A percentile compares a stretch with the other conserved stretches of the same genome.
Conservation (phyloP, 2,329 filamentous ascomycete genomes). For the Curvularia sp. region DNA sequence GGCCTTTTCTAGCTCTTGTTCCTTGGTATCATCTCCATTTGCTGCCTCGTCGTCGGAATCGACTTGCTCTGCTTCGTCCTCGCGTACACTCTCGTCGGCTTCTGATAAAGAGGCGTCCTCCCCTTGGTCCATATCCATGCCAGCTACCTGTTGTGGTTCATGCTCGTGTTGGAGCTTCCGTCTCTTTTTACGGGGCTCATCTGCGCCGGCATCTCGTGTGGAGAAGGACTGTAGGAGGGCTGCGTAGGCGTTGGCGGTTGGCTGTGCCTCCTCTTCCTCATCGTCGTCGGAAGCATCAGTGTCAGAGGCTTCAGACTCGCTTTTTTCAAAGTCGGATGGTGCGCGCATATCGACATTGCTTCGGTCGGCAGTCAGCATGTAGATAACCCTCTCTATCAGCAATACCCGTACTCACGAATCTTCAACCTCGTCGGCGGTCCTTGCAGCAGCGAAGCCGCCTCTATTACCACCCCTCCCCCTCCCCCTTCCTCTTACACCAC, state of each 20-base stretch:
- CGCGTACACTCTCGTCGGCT: conserved; percentile 1
- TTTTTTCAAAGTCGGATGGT: conserved; percentile 29
- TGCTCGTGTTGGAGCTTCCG: conserved; percentile 57
- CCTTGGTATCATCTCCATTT: conserved; percentile 46
- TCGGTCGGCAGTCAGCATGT: conserved; percentile 27
- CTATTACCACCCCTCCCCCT: conserved; percentile 25
- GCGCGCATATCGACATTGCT: conserved; percentile 24
- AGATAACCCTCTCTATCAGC: conserved; percentile 3
- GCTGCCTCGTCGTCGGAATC: conserved; percentile 27
- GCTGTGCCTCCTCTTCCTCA: conserved; percentile 32
- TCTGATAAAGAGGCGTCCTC: background rate
- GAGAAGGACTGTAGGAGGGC: conserved; percentile 63
- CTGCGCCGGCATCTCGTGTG: conserved; percentile 41
- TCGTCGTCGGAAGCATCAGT: conserved; percentile 31
- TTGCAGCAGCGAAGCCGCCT: conserved; percentile 41
- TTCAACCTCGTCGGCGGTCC: conserved; percentile 37
- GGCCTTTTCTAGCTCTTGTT: conserved; percentile 62
- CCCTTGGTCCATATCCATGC: conserved; percentile 20
- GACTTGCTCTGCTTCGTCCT: conserved; percentile 18
- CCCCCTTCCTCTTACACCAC: conserved; percentile 11
- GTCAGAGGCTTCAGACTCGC: conserved; percentile 32
- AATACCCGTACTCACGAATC: conserved; percentile 42
- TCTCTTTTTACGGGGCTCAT: conserved; percentile 60
- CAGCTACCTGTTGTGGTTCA: background rate
- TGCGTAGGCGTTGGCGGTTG: conserved; percentile 59